Evolutionary conservation across 495 filamentous ascomycete genomes (phyloP).

Genomic region (Elasticomyces elasticus): DNA sequence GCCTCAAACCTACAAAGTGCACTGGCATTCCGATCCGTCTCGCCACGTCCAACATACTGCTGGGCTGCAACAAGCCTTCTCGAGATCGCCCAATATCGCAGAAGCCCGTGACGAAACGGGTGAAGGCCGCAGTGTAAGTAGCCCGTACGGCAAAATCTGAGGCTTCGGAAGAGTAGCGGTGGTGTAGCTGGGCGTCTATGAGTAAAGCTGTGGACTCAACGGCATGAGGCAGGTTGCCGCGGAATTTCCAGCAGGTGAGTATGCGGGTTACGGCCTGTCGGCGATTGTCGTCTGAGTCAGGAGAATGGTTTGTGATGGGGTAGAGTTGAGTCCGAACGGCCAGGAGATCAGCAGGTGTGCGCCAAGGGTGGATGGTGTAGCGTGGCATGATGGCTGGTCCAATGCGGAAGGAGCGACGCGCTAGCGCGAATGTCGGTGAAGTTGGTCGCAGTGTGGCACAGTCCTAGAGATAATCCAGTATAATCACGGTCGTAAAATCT

Average conservation of each 20-base stretch:
- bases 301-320: constrained; percentile 32
- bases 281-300: constrained; percentile 34
- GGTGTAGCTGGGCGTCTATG: constrained; percentile 61
- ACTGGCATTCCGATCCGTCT: constrained; percentile 65
- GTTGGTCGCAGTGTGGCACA: no score
- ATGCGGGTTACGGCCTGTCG: constrained; percentile 26
- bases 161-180: constrained; percentile 36
- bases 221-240: constrained; percentile 69
- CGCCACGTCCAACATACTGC: constrained; percentile 76
- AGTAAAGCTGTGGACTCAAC: constrained; percentile 73
- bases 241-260: constrained; percentile 43
- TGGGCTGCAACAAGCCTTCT: constrained; percentile 49
- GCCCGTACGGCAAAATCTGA: constrained; percentile 47
- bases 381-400: constrained; percentile 46
- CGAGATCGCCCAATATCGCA: constrained; percentile 59
- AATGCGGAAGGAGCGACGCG: no score
- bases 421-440: no score
- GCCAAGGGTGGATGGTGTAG: constrained; percentile 75
- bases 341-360: constrained; percentile 53
- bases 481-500: no score
- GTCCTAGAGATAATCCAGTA: no score
- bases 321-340: constrained; percentile 57
- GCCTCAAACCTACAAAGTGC: constrained; percentile 79
- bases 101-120: constrained; percentile 81
- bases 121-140: constrained; percentile 51